Conservation (phyloP, 129 eudicot genomes). For the Artemisia tridentata region DNA sequence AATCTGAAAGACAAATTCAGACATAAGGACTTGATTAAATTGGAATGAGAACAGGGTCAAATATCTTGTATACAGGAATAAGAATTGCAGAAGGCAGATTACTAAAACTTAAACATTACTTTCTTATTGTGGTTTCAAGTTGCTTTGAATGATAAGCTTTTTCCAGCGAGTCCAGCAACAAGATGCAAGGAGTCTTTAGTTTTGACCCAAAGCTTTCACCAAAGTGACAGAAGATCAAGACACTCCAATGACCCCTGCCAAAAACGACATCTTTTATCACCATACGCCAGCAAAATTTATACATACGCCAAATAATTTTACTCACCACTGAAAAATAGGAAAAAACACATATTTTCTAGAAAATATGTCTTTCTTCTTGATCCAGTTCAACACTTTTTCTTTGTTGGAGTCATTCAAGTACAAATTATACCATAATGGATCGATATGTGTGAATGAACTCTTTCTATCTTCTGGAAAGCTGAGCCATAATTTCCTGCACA, state of each 20-base stretch:
- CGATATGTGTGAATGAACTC: slow-evolving; percentile 45
- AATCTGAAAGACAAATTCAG: slow-evolving; percentile 36
- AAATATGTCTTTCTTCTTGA: slow-evolving; percentile 51
- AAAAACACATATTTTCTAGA: slow-evolving; percentile 65
- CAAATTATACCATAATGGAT: slow-evolving; percentile 57
- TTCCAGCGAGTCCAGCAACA: slow-evolving; percentile 70
- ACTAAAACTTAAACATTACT: slow-evolving; percentile 33
- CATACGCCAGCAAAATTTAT: neutral
- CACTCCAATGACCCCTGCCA: slow-evolving; percentile 75
- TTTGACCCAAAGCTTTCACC: slow-evolving; percentile 49
- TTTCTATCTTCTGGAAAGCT: slow-evolving; percentile 47
- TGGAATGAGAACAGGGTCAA: neutral
- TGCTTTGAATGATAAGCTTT: slow-evolving; percentile 40
- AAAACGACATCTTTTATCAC: slow-evolving; percentile 18
- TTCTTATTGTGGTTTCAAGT: slow-evolving; percentile 58
- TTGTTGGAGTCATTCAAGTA: slow-evolving; percentile 33
- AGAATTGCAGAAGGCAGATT: neutral
- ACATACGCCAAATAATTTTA: neutral
- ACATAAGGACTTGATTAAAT: neutral
- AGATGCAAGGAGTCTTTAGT: slow-evolving; percentile 57
- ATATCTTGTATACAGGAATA: neutral
- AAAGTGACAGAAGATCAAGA: slow-evolving; percentile 68
- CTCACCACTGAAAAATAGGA: slow-evolving; percentile 71
- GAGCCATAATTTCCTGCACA: slow-evolving; percentile 56
- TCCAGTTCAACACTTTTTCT: slow-evolving; percentile 57